Evolutionary conservation across 371 early-diverging fungal genomes (phyloP).

Genomic region (Mortierella sp.): DNA sequence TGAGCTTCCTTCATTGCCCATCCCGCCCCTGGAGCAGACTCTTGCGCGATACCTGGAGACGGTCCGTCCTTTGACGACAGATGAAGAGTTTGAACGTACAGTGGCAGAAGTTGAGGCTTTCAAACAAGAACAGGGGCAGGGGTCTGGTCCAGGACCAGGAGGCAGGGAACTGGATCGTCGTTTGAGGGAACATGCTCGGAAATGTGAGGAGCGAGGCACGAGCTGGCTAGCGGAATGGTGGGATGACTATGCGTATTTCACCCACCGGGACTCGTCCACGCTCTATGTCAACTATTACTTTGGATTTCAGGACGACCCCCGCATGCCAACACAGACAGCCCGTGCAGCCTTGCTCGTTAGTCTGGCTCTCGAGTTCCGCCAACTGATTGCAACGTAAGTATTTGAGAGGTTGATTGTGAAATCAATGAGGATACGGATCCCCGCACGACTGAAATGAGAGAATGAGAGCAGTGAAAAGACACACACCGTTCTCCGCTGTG

Average conservation of each 20-base stretch:
- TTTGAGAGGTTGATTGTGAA: too few relatives aligned
- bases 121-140: constrained; percentile 33
- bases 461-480: too few relatives aligned
- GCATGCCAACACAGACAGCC: constrained; percentile 53
- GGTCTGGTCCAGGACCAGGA: constrained; percentile 60
- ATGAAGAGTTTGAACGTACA: constrained; percentile 76
- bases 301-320: constrained; percentile 55
- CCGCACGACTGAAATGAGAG: too few relatives aligned
- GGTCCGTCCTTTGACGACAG: constrained; percentile 80
- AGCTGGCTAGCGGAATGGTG: constrained; percentile 53
- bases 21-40: constrained; percentile 89
- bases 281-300: constrained; percentile 55
- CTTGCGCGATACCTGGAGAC: constrained; percentile 77
- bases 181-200: constrained; percentile 71
- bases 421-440: neutral
- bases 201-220: constrained; percentile 57
- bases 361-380: constrained; percentile 50
- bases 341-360: constrained; percentile 52
- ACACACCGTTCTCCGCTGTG: too few relatives aligned
- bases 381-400: constrained; percentile 52
- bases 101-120: constrained; percentile 75
- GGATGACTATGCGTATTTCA: constrained; percentile 56
- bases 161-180: constrained; percentile 85
- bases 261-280: constrained; percentile 50
- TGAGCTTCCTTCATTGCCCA: constrained; percentile 83